Evolutionary conservation across 2,329 filamentous ascomycete species (phyloP), one percentile per base, ranked within the genome.

Genomic region (Aspergillus fumigatus): DNA sequence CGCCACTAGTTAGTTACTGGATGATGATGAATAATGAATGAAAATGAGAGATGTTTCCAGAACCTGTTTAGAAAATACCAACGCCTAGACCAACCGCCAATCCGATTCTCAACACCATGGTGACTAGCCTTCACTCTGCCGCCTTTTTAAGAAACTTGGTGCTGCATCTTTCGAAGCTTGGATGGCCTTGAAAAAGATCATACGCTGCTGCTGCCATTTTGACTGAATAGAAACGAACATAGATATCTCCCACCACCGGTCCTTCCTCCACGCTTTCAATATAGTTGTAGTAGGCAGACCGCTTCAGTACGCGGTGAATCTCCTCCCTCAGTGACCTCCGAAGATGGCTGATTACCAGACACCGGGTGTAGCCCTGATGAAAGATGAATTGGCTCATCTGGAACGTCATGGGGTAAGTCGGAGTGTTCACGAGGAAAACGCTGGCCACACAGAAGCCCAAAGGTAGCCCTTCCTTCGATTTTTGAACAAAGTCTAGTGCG

Each of bases 351-450:
- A 72, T 56, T 1, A 59, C 58, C 25, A 72, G n/a, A 27, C 60
- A 67, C 8, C 69, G 67, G 3, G 66, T 71, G 32, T 67, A 58
- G 9, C 65, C 65, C 27, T 62, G 45, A 0, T 65, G 43, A 11
- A 58, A 51, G 17, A 71, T 63, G 41, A 65, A 53, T 1, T 52
- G 27, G 26, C 62, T 55, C 54, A 70, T 65, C 3, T 58, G 53
- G 8, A 55, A 54, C 0, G 65, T 51, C 19, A 71, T 69, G 5
- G 70, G 70, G 35, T 70, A 71, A 4, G 68, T 72, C 1, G 70
- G 66, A 6, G 68, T 71, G 45, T 63, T 56, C 17, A 68, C 62
- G 8, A 67, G 62, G 4, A 59, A 52, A 2, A 69, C 63, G 21
- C 59, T 66, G 25, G 62, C 65, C 35, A 55, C 53, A 7, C 52